phyloP scores from a whole-genome alignment of 331 rosid species.

The Malus hybrid region DNA sequence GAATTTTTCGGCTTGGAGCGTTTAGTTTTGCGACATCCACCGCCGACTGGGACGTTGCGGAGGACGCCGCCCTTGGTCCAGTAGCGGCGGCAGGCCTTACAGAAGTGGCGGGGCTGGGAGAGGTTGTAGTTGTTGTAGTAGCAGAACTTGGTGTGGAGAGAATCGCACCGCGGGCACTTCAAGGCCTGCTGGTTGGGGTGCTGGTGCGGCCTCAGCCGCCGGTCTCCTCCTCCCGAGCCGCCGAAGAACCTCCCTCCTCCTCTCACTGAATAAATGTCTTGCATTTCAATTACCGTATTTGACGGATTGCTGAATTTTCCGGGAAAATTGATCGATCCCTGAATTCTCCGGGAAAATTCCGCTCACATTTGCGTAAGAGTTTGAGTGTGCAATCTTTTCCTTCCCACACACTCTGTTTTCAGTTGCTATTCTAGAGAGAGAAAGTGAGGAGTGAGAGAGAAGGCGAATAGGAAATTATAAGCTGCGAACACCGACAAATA shows the following conservation, averaged over 20 bases:
- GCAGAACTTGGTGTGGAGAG: constrained; percentile 89
- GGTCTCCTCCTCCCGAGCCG: constrained; percentile 29
- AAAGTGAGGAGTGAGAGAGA: not conserved
- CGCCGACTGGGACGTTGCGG: constrained; percentile 98
- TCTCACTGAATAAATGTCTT: constrained; percentile 60
- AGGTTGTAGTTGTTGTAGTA: constrained; percentile 95
- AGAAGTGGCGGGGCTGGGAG: constrained; percentile 98
- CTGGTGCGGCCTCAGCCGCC: constrained; percentile 58
- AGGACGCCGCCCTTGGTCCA: constrained; percentile 99
- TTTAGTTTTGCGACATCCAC: constrained; percentile 87
- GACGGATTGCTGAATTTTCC: not conserved
- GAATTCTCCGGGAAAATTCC: not conserved
- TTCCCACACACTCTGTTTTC: not conserved
- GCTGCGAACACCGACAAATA: constrained; percentile 51
- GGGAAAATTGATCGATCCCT: not conserved
- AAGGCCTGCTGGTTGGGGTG: constrained; percentile 45
- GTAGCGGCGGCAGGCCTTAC: constrained; percentile 93
- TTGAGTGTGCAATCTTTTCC: not conserved
- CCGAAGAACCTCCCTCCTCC: constrained; percentile 52
- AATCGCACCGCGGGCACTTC: constrained; percentile 91
- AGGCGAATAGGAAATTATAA: constrained; percentile 7
- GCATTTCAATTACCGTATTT: constrained; percentile 40
- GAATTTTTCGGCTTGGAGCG: constrained; percentile 49
- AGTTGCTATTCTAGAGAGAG: not conserved
- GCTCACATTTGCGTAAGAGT: not conserved